Evolutionary conservation across 805 yeast genomes (phyloP).

Genomic region (Priceomyces medius): DNA sequence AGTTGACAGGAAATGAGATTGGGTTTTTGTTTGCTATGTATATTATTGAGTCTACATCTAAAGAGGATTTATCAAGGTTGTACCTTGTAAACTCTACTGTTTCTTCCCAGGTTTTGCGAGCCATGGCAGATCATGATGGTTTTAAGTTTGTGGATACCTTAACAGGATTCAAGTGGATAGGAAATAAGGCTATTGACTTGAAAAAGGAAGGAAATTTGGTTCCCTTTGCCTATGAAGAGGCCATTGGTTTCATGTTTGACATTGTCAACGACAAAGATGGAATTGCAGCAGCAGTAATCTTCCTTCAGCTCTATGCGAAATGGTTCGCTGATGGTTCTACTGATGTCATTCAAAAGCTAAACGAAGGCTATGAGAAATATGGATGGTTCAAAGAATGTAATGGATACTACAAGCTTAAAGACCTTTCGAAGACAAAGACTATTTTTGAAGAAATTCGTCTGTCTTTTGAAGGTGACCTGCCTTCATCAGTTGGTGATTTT

Average conservation of each 20-base stretch:
- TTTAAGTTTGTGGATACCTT: constrained; percentile 75
- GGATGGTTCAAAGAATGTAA: constrained; percentile 86
- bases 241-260: constrained; percentile 90
- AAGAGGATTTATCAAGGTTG: constrained; percentile 29
- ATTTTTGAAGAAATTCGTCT: constrained; percentile 57
- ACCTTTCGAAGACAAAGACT: constrained; percentile 46
- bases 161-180: constrained; percentile 98
- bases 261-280: constrained; percentile 93
- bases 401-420: constrained; percentile 74
- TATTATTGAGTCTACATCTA: constrained; percentile 37
- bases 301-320: constrained; percentile 62
- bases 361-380: constrained; percentile 57
- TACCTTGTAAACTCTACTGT: constrained; percentile 86
- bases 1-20: constrained; percentile 87
- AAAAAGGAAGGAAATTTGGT: constrained; percentile 63
- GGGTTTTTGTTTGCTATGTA: constrained; percentile 81
- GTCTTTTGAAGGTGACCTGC: constrained; percentile 33
- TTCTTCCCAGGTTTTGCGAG: constrained; percentile 74
- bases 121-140: constrained; percentile 63
- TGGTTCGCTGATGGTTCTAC: constrained; percentile 43
- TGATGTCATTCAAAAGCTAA: constrained; percentile 50
- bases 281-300: constrained; percentile 72
- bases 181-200: constrained; percentile 77
- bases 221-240: constrained; percentile 94
- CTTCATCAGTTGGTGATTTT: constrained; percentile 56